A percentile compares a stretch with the other conserved stretches of the same genome.
These are phyloP conservation scores for Acidiella bohemica DNA, from an alignment of 495 filamentous ascomycete species.

Conservation along the genomic window DNA sequence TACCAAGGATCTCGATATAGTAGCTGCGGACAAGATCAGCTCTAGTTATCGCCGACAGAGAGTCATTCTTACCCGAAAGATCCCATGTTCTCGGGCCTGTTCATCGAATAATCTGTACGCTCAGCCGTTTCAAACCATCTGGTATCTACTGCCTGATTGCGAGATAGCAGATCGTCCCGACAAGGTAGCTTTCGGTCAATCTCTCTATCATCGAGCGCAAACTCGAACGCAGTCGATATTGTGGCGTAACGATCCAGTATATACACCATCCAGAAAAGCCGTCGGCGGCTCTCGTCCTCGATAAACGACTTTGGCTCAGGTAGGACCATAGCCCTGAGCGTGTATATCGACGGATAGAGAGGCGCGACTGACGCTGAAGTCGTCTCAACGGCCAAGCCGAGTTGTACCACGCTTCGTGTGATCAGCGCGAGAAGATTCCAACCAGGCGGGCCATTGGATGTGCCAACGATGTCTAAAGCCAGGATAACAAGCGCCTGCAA, in stretches of 20 bases:
- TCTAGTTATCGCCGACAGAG: too few species aligned
- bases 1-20: constrained; percentile 74
- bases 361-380: constrained; percentile 63
- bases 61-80: too few species aligned
- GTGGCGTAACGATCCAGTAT: constrained; percentile 79
- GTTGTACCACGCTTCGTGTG: constrained; percentile 69
- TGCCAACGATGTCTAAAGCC: constrained; percentile 63
- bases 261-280: constrained; percentile 90
- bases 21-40: too few species aligned
- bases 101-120: constrained; percentile 45
- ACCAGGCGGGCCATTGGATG: constrained; percentile 68
- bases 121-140: constrained; percentile 54
- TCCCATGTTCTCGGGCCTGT: constrained; percentile 67
- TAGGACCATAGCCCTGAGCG: constrained; percentile 63
- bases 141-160: constrained; percentile 71
- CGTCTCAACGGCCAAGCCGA: constrained; percentile 68
- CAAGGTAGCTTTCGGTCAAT: constrained; percentile 79
- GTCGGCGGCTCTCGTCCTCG: constrained; percentile 69
- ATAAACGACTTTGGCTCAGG: constrained; percentile 74
- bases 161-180: constrained; percentile 70
- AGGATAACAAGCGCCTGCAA: constrained; percentile 67
- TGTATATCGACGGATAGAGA: constrained; percentile 69
- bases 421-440: constrained; percentile 85
- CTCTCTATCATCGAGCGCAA: constrained; percentile 73
- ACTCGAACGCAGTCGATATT: constrained; percentile 77